Evolutionary conservation across 106 monocot species (phyloP), one percentile per base, ranked within the genome.

Genomic region (Hemerocallis citrina): DNA sequence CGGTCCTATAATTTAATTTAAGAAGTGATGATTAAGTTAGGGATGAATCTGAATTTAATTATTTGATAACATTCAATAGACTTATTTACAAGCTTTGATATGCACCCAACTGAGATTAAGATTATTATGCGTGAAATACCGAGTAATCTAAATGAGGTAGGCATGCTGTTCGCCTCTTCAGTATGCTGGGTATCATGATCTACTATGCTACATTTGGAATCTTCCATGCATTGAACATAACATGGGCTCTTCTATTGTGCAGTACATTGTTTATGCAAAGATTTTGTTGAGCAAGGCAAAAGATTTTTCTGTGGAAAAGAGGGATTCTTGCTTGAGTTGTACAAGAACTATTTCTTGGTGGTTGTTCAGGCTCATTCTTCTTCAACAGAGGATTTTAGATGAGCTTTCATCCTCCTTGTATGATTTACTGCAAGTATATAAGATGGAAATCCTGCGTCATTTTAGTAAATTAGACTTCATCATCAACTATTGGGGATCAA

Each of bases 381-480:
- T 96, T 66, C 87, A 91, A 30, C 96, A 96, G 75, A 87, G 70
- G 70, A 81, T 96, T 67, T 68, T 82, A 51, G 91, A 91, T 35
- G 87, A 87, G 24, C 72, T 79, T 1, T 87, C 88, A 32, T 98
- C 96, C 54, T 81, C 79, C 52, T 62, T 98, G 46, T 91, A 81
- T 70, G 75, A 77, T 19, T 35, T 74, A 28, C 55, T 98, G n/a
- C 75, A 79, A 69, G 33, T 61, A 46, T 79, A 72, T 48, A 80
- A 75, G 56, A 67, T 55, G 29, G 75, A 91, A 42, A 74, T 42
- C 6, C 69, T 98, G 57, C 52, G 42, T 62, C 72, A 81, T 17
- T 92, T 87, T 82, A 85, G 96, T 52, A 66, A 73, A 56, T 29
- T 57, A 30, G 81, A 85, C 59, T 57, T 64, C 66, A 70, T 88